Evolutionary conservation across 495 filamentous ascomycete genomes (phyloP).

Genomic region (Aspergillus egyptiacus): DNA sequence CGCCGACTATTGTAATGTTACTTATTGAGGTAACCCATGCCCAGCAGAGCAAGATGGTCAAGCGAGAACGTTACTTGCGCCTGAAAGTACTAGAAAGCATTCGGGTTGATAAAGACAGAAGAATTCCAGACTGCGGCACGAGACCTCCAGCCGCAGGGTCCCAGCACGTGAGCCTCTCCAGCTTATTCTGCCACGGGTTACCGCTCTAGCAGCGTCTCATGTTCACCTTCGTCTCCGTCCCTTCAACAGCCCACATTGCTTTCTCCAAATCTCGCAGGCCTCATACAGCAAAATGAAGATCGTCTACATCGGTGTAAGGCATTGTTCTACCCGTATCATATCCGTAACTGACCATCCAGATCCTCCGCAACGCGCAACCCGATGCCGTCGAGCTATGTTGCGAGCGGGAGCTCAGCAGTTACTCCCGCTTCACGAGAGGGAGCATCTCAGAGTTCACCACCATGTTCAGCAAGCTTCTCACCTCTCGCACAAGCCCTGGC

Average conservation of each 20-base stretch:
- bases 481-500: constrained; percentile 77
- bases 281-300: constrained; percentile 13
- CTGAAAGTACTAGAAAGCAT: no score
- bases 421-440: constrained; percentile 71
- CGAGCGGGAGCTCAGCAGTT: constrained; percentile 74
- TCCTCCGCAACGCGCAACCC: constrained; percentile 73
- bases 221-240: neutral
- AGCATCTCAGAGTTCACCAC: constrained; percentile 47
- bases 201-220: constrained; percentile 1
- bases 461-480: constrained; percentile 55
- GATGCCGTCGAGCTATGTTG: constrained; percentile 75
- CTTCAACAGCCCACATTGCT: constrained; percentile 6
- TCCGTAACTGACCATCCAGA: constrained; percentile 39
- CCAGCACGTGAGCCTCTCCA: neutral
- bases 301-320: constrained; percentile 14
- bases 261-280: neutral
- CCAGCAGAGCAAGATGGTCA: no score
- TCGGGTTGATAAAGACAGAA: neutral
- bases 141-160: no score
- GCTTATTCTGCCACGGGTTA: constrained; percentile 4
- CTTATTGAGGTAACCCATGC: no score
- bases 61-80: neutral
- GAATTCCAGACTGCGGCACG: no score
- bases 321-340: neutral
- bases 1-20: no score